These are phyloP conservation scores for Phialocephala sp. DNA, from an alignment of 2,329 filamentous ascomycete genomes.

Conservation along the genomic window DNA sequence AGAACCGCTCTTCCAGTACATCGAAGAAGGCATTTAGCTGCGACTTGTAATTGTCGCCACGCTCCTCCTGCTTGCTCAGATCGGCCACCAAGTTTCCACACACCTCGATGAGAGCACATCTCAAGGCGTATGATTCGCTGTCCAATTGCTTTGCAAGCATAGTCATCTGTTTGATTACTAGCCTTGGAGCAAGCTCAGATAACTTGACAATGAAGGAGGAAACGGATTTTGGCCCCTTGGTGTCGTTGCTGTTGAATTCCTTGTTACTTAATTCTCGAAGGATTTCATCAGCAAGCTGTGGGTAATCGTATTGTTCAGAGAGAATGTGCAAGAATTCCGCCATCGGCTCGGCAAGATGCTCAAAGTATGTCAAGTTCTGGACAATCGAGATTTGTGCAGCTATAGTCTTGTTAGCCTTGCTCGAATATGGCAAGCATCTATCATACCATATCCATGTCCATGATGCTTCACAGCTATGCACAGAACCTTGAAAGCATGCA, in stretches of 20 bases:
- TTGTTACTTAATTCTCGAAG: slow-evolving; percentile 94
- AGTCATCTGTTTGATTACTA: slow-evolving; percentile 98
- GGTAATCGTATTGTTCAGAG: slow-evolving; percentile 96
- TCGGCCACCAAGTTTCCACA: slow-evolving; percentile 94
- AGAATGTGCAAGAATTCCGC: slow-evolving; percentile 97
- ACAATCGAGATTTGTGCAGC: slow-evolving; percentile 97
- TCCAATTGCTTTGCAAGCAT: slow-evolving; percentile 93
- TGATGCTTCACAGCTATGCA: slow-evolving; percentile 98
- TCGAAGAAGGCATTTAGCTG: slow-evolving; percentile 98
- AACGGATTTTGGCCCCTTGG: slow-evolving; percentile 92
- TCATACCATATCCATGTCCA: slow-evolving; percentile 88
- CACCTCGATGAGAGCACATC: slow-evolving; percentile 93
- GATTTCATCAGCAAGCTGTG: slow-evolving; percentile 92
- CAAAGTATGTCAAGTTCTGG: slow-evolving; percentile 96
- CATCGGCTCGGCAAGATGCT: slow-evolving; percentile 99
- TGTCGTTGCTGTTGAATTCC: slow-evolving; percentile 97
- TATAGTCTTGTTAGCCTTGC: slow-evolving; percentile 48
- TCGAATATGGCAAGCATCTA: slow-evolving; percentile 27
- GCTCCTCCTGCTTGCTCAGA: slow-evolving; percentile 88
- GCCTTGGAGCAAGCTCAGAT: slow-evolving; percentile 86
- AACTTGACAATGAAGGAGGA: slow-evolving; percentile 92
- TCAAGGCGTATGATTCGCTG: slow-evolving; percentile 94
- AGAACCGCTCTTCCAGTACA: slow-evolving; percentile 91
- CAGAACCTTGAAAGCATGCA: slow-evolving; percentile 96
- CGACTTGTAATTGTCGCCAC: slow-evolving; percentile 89